These are phyloP conservation scores for Casaregolazyma lundiana DNA, from an alignment of 1,139 yeast species.

Conservation along the genomic window DNA sequence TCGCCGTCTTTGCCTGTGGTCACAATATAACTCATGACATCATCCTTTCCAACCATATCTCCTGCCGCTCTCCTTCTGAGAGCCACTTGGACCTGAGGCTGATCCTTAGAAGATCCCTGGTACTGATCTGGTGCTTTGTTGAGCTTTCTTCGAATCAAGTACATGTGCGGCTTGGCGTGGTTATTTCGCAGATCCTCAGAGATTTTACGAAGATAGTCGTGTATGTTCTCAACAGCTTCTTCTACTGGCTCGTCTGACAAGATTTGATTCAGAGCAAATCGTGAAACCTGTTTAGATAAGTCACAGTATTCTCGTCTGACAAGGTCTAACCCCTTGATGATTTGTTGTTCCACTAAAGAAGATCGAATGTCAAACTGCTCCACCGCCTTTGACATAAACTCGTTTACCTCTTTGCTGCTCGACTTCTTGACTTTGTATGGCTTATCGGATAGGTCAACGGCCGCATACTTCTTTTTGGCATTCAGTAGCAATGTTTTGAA, in stretches of 20 bases:
- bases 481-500: constrained; percentile 80
- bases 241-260: constrained; percentile 76
- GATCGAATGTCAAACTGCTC: constrained; percentile 1
- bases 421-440: constrained; percentile 39
- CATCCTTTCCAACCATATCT: constrained; percentile 80
- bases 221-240: constrained; percentile 65
- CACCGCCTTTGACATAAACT: constrained; percentile 48
- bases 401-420: constrained; percentile 44
- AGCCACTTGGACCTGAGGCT: constrained; percentile 96
- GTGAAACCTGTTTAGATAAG: constrained; percentile 81
- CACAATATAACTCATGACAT: constrained; percentile 83
- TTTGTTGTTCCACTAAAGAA: constrained; percentile 4
- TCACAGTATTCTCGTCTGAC: constrained; percentile 95
- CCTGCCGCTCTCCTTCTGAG: constrained; percentile 73
- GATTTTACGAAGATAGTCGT: constrained; percentile 63
- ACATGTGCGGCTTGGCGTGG: constrained; percentile 60
- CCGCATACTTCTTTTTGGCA: constrained; percentile 98
- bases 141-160: constrained; percentile 37
- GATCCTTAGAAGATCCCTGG: constrained; percentile 51
- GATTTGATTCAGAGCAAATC: constrained; percentile 65
- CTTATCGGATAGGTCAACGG: constrained; percentile 51
- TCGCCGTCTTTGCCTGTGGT: constrained; percentile 44
- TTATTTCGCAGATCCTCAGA: constrained; percentile 55
- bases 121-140: constrained; percentile 40
- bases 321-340: constrained; percentile 95